Conservation (phyloP, 1,139 yeast species). For the Taphrina populina region DNA sequence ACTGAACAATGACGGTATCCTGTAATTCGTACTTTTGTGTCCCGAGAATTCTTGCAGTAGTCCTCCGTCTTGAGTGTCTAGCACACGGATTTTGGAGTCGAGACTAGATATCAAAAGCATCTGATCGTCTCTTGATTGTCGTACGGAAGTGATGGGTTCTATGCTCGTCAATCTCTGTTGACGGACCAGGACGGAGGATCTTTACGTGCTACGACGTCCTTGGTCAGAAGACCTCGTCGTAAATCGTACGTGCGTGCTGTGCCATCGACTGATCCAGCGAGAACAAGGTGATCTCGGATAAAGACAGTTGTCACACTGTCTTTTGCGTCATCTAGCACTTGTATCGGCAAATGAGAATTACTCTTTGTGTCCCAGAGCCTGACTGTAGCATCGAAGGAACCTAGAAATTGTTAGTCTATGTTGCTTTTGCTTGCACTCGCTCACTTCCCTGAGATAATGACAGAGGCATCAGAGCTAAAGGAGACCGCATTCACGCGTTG, state of each 20-base stretch:
- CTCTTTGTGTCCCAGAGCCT: slow-evolving; percentile 46
- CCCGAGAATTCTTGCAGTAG: slow-evolving; percentile 43
- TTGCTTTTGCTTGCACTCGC: too few relatives aligned
- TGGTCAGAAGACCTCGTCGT: slow-evolving; percentile 43
- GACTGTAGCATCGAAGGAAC: slow-evolving; percentile 44
- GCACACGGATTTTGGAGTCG: slow-evolving; percentile 42
- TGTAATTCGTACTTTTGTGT: slow-evolving; percentile 42
- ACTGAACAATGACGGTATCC: slow-evolving; percentile 41
- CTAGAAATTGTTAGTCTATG: neutral
- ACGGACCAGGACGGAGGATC: neutral
- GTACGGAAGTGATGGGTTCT: slow-evolving; percentile 44
- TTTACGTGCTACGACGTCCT: slow-evolving; percentile 42
- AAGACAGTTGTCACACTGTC: slow-evolving; percentile 45
- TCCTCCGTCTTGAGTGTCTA: slow-evolving; percentile 42
- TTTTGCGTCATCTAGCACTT: slow-evolving; percentile 44
- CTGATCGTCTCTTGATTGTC: slow-evolving; percentile 39
- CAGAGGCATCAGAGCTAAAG: slow-evolving; percentile 43
- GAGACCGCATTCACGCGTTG: slow-evolving; percentile 44
- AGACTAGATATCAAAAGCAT: slow-evolving; percentile 42
- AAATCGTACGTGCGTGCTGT: slow-evolving; percentile 45
- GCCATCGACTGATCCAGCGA: slow-evolving; percentile 48
- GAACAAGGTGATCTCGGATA: slow-evolving; percentile 40
- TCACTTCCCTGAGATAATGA: slow-evolving; percentile 41
- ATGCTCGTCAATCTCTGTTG: neutral
- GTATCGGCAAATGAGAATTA: slow-evolving; percentile 43